Evolutionary conservation across 345 rosid genomes (phyloP).

Genomic region (Hypericum perforatum): DNA sequence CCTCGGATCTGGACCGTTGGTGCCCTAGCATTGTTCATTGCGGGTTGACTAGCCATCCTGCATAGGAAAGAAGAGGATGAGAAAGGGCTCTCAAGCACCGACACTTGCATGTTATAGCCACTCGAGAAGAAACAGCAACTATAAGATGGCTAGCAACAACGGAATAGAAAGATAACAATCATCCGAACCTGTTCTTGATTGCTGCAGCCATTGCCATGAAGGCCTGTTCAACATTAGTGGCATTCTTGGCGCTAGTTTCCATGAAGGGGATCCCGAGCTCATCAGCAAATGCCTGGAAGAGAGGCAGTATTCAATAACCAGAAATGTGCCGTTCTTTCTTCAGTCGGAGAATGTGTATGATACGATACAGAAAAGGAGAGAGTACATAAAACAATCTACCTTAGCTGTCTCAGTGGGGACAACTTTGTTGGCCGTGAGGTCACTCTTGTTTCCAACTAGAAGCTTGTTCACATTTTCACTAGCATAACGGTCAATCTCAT

Average conservation of each 20-base stretch:
- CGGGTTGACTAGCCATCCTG: slow-evolving; percentile 83
- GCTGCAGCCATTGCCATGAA: slow-evolving; percentile 77
- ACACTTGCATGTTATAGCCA: not conserved
- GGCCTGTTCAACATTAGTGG: slow-evolving; percentile 64
- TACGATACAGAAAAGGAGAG: not conserved
- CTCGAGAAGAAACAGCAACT: not conserved
- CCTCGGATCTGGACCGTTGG: slow-evolving; percentile 66
- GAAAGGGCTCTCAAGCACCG: not conserved
- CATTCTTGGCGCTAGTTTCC: slow-evolving; percentile 79
- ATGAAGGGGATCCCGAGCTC: slow-evolving; percentile 66
- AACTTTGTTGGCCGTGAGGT: slow-evolving; percentile 60
- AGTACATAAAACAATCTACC: slow-evolving; percentile 23
- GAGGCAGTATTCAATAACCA: not conserved
- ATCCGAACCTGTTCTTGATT: slow-evolving; percentile 50
- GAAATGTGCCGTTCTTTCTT: no score
- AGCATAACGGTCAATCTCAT: slow-evolving; percentile 71
- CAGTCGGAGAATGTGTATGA: no score
- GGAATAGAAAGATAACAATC: not conserved
- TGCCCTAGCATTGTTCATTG: slow-evolving; percentile 49
- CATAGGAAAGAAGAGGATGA: not conserved
- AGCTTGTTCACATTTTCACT: slow-evolving; percentile 72
- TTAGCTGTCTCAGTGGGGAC: slow-evolving; percentile 62
- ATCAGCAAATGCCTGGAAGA: slow-evolving; percentile 57
- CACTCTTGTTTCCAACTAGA: slow-evolving; percentile 69
- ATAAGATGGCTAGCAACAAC: not conserved